Evolutionary conservation across 2,329 filamentous ascomycete genomes (phyloP), one percentile per base, ranked within the genome.

Genomic region (Rhynchosporium secalis): DNA sequence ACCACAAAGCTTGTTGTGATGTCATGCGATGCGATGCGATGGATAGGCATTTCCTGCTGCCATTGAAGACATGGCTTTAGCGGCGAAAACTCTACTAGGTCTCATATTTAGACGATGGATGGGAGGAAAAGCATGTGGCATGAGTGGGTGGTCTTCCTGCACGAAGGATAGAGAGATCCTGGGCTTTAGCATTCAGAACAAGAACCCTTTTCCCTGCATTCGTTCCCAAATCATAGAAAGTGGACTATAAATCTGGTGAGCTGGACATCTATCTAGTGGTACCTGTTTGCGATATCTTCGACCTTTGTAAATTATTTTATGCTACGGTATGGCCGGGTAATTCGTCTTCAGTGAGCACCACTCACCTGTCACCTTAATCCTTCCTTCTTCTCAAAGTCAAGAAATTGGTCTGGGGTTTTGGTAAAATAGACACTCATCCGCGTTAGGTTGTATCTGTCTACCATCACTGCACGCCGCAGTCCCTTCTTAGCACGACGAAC

Each of bases 11-110:
- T 54, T 33, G 43, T 41, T 57, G 33, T 61, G 61, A 59, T 54
- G 51, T 7, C 13, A 43, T 43, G 48, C 3, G 13, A 40, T 28
- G 40, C 45, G 40, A 56, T 45, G 41, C 29, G 47, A 62, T 56
- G 48, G 58, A 61, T 60, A 56, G 57, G 60, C 60, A 61, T 61
- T 61, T 20, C 20, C 54, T 63, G 62, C 31, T 57, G 62, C 46
- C 60, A 58, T 58, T 58, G 62, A 40, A 54, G 58, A 43, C 28
- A 40, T 60, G 52, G 57, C 62, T 63, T 63, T 63, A 65, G 65
- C 62, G 59, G 60, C 60, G 60, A 41, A 28, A 54, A 54, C 51
- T 54, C 51, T 54, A 54, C 51, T 40, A 54, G 33, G 38, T 40
- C 28, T 54, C 51, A 29, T n/a, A 54, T 41, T 26, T 54, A 33